Evolutionary conservation across 768 basidiomycete genomes (phyloP).

Genomic region (Lactifluus echinatus): DNA sequence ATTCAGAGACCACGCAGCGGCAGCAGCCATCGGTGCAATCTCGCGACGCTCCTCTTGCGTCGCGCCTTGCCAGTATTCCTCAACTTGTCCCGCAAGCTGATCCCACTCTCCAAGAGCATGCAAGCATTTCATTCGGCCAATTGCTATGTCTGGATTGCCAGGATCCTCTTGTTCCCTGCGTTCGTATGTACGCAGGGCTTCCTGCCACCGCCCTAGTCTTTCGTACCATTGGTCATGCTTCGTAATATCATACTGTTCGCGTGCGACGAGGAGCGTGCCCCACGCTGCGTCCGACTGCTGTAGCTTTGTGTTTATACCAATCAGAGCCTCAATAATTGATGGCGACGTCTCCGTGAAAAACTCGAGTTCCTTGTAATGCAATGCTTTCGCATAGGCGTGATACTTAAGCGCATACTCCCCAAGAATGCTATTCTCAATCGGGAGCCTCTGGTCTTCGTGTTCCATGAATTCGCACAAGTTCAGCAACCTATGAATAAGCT

Average conservation of each 20-base stretch:
- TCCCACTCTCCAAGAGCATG: constrained; percentile 99
- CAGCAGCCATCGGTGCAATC: constrained; percentile 95
- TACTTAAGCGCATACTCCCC: constrained; percentile 91
- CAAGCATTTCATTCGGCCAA: constrained; percentile 91
- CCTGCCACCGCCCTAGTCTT: constrained; percentile 91
- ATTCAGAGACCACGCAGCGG: constrained; percentile 92
- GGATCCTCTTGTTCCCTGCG: constrained; percentile 71
- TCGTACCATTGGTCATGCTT: constrained; percentile 99
- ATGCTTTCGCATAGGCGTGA: constrained; percentile 92
- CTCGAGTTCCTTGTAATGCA: constrained; percentile 98
- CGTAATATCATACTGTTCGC: constrained; percentile 81
- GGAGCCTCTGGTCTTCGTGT: constrained; percentile 92
- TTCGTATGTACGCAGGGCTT: constrained; percentile 81
- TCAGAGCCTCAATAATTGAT: constrained; percentile 86
- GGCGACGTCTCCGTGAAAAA: constrained; percentile 90
- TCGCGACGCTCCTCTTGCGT: constrained; percentile 76
- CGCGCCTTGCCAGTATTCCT: constrained; percentile 80
- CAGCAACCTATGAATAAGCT: constrained; percentile 83
- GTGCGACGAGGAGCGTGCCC: constrained; percentile 88
- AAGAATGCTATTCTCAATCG: constrained; percentile 86
- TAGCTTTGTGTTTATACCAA: constrained; percentile 91
- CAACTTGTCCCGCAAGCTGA: constrained; percentile 73
- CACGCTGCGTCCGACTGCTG: constrained; percentile 98
- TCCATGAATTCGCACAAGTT: constrained; percentile 99
- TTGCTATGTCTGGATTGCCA: constrained; percentile 62